phyloP scores from a whole-genome alignment of 2,329 filamentous ascomycete species.

The Peltaster fructicola region DNA sequence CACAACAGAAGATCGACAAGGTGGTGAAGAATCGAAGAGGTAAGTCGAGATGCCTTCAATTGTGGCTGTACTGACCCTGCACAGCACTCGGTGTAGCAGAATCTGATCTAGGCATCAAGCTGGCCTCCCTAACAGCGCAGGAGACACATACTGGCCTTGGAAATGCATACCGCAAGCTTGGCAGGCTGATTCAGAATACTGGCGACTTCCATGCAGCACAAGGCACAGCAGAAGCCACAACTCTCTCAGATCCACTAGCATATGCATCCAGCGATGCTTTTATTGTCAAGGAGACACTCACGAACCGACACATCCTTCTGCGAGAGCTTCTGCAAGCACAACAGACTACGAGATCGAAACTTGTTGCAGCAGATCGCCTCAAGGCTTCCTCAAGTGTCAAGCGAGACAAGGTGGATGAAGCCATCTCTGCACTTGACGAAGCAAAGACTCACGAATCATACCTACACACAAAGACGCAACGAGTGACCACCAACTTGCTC shows the following conservation, averaged over 20 bases:
- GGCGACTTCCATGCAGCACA: slow-evolving; percentile 94
- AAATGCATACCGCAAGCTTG: slow-evolving; percentile 86
- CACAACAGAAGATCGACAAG: slow-evolving; percentile 90
- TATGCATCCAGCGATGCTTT: slow-evolving; percentile 94
- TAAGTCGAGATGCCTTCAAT: slow-evolving; percentile 26
- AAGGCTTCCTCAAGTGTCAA: slow-evolving; percentile 76
- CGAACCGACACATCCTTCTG: slow-evolving; percentile 89
- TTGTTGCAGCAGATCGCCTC: slow-evolving; percentile 72
- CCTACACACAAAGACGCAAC: slow-evolving; percentile 67
- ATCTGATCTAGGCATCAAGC: slow-evolving; percentile 80
- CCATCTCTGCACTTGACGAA: slow-evolving; percentile 79
- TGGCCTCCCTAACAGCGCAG: slow-evolving; percentile 71
- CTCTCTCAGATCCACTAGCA: slow-evolving; percentile 78
- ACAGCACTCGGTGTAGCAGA: slow-evolving; percentile 82
- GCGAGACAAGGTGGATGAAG: slow-evolving; percentile 92
- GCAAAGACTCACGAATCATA: slow-evolving; percentile 67
- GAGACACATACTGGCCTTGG: slow-evolving; percentile 77
- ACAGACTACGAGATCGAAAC: slow-evolving; percentile 63
- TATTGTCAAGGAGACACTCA: slow-evolving; percentile 94
- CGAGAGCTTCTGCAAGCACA: slow-evolving; percentile 87
- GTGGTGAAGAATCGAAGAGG: slow-evolving; percentile 84
- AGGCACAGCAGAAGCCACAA: slow-evolving; percentile 89
- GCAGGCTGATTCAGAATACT: slow-evolving; percentile 79
- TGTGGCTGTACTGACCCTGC: slow-evolving; percentile 14
- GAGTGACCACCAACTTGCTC: slow-evolving; percentile 76